Evolutionary conservation across 2,329 filamentous ascomycete species (phyloP), one percentile per base, ranked within the genome.

Genomic region (Rhexocercosporidium sp.): DNA sequence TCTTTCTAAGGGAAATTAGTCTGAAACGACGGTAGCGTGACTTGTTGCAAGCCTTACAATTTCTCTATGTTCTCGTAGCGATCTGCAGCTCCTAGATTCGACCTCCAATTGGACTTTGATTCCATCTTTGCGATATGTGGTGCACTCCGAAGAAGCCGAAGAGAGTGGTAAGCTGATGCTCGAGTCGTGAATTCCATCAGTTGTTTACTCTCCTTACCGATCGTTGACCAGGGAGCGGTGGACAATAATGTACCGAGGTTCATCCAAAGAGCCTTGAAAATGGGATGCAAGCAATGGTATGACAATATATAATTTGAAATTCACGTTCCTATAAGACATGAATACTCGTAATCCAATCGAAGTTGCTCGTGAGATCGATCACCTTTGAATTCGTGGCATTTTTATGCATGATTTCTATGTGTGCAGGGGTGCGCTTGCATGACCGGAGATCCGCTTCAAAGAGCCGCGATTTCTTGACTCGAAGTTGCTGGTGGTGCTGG

Each of bases 31-130:
- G 29, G 12, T 31, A 20, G 31, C 20, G 29, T 39, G 22, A 37
- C n/a, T 1, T 16, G 37, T 41, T n/a, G 25, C 29, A 22, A 16
- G 11, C 54, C 87, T 81, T 77, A 90, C 88, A 91, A 81, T 66
- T 81, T 84, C 71, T 90, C 83, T 60, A 92, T 88, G 66, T 83
- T 86, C 64, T 86, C 84, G 76, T 90, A 88, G 65, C 90, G 83
- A 62, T 89, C 85, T 14, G 85, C 65, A 22, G 70, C 61, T 60
- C 65, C 65, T 57, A 77, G 56, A 66, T 66, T 72, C 73, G 70
- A 70, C 61, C 72, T 73, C 74, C 76, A 77, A 70, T 74, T 72
- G 27, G 63, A 34, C 39, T 57, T 34, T 7, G 70, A 65, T 49
- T 66, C 64, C 76, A 77, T 77, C 25, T 41, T 18, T 49, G 59